Base-by-base conservation (phyloP, 2,329 filamentous ascomycete species). In the Annulohypoxylon truncatum region DNA sequence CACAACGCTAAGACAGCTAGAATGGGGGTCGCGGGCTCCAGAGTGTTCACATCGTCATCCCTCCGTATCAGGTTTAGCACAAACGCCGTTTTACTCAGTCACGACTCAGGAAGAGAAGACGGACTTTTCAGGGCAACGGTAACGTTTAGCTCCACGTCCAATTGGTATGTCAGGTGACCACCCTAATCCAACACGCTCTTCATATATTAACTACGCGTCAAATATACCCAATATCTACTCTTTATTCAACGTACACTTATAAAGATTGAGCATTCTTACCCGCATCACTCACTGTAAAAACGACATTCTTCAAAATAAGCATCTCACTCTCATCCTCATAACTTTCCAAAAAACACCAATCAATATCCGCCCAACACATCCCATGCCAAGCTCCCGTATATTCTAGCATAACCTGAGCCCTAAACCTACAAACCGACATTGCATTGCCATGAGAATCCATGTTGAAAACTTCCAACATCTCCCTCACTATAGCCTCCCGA, bases 21-120 rank as follows among this genome's bases (percentile, higher is more conserved):
- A n/a, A 53, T 33, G 55, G 46, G 28, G 6, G 15, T 38, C 38
- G 44, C 24, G 52, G 48, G 52, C 40, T 57, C 38, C 52, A 29
- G 13, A 35, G 18, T 20, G 18, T 26, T 15, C 40, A 48, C 35
- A 13, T 7, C 47, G 31, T 22, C 29, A 9, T 18, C 7, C 4
- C 22, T 4, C 18, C 38, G 3, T 10, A 10, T 42, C 18, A 18
- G 35, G 35, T 40, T 10, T 40, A 15, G 15, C 35, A 38, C 26
- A 28, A 28, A 28, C 7, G 26, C 12, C 35, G 12, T 40, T 7
- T 9, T 40, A 42, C 38, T 42, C 38, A 42, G 18, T 8, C 38
- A 20, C 38, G 10, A 10, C 13, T 13, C 31, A 35, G 3, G n/a
- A 35, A 4, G 10, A 35, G 9, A 42, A 40, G 22, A 42, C 38